Evolutionary conservation across 1,284 basidiomycete genomes (phyloP).

Genomic region (Moesziomyces parantarcticus): DNA sequence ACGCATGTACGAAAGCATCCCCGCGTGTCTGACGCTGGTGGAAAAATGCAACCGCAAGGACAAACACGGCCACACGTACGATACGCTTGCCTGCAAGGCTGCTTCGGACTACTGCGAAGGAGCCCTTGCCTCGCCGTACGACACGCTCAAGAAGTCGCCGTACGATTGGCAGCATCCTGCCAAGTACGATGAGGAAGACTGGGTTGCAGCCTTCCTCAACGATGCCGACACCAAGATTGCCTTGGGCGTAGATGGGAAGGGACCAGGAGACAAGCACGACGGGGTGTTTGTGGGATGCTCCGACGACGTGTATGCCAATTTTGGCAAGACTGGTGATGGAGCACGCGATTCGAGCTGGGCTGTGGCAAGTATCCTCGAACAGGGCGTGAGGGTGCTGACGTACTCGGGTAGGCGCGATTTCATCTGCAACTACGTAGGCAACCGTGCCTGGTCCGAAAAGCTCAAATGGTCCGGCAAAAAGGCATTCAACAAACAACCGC

Average conservation of each 20-base stretch:
- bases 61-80: conserved; percentile 44
- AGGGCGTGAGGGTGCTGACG: conserved; percentile 55
- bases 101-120: conserved; percentile 60
- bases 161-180: conserved; percentile 62
- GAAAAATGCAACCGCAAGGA: conserved; percentile 61
- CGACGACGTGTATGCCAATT: conserved; percentile 58
- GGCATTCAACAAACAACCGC: conserved; percentile 41
- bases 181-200: conserved; percentile 62
- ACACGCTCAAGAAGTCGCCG: conserved; percentile 45
- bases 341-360: conserved; percentile 61
- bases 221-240: conserved; percentile 36
- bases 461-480: conserved; percentile 55
- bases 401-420: conserved; percentile 62
- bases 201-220: conserved; percentile 62
- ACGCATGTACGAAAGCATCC: conserved; percentile 48
- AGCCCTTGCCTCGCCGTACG: conserved; percentile 54
- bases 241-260: conserved; percentile 58
- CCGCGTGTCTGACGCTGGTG: conserved; percentile 52
- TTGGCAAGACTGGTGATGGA: conserved; percentile 64
- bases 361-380: conserved; percentile 48
- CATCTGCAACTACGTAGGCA: conserved; percentile 66
- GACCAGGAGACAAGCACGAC: conserved; percentile 61
- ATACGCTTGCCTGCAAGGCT: conserved; percentile 49
- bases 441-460: conserved; percentile 54
- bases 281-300: conserved; percentile 65